These are phyloP conservation scores for Ceratobasidium sp. DNA, from an alignment of 1,284 basidiomycete species.

Conservation along the genomic window DNA sequence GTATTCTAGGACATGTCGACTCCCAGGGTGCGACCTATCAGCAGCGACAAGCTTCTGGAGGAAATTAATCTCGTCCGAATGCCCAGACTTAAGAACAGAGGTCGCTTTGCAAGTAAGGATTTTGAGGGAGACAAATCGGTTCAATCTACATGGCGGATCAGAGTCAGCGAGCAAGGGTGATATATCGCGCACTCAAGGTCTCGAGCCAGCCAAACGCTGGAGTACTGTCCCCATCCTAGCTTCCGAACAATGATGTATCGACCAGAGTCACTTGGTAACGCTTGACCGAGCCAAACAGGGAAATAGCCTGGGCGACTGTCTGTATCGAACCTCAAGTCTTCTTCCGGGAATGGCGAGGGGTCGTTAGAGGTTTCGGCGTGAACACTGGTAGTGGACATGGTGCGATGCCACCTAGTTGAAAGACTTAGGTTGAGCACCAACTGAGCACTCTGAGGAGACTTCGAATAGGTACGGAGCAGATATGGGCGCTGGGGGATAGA, in stretches of 20 bases:
- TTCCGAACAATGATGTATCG: constrained; percentile 92
- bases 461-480: too few relatives aligned
- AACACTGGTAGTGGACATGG: constrained; percentile 5
- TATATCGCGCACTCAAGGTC: constrained; percentile 71
- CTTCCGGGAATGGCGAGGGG: not conserved
- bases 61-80: constrained; percentile 10
- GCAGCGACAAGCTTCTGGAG: constrained; percentile 2
- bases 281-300: constrained; percentile 6
- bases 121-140: constrained; percentile 10
- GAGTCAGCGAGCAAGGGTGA: not conserved
- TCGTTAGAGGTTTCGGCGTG: not conserved
- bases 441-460: too few relatives aligned
- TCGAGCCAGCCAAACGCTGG: constrained; percentile 91
- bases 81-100: not conserved
- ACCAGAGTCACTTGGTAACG: constrained; percentile 63
- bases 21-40: not conserved
- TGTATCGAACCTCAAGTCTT: constrained; percentile 8
- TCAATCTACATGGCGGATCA: not conserved
- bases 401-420: not conserved
- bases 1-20: constrained; percentile 6
- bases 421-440: not conserved
- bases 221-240: constrained; percentile 95
- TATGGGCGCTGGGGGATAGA: too few relatives aligned
- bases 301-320: constrained; percentile 1
- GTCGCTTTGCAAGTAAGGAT: constrained; percentile 20